Percentiles rank a stretch among this genome's conserved stretches.
Conservation (phyloP, 805 yeast genomes). For the Lachancea sp. region DNA sequence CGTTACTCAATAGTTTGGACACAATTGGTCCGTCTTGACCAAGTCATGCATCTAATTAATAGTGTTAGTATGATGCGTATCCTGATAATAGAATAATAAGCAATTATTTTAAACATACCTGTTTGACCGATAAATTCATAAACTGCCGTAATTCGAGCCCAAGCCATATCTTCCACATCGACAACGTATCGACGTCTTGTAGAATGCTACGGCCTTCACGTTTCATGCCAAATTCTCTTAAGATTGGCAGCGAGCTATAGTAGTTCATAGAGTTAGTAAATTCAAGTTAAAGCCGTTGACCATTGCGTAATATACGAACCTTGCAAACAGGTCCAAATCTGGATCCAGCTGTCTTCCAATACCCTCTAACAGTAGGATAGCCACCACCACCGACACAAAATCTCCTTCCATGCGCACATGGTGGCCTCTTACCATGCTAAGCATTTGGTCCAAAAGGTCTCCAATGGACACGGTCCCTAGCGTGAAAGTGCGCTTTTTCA, state of each 20-base stretch:
- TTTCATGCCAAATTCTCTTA: slow-evolving; percentile 68
- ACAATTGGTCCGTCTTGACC: slow-evolving; percentile 57
- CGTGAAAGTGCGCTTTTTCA: slow-evolving; percentile 84
- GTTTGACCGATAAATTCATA: slow-evolving; percentile 75
- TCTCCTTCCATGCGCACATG: slow-evolving; percentile 98
- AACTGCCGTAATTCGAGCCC: slow-evolving; percentile 85
- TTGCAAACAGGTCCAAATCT: slow-evolving; percentile 86
- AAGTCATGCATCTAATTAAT: slow-evolving; percentile 39
- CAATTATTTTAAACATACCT: slow-evolving; percentile 38
- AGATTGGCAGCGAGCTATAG: slow-evolving; percentile 69
- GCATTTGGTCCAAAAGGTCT: slow-evolving; percentile 77
- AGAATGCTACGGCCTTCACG: slow-evolving; percentile 58
- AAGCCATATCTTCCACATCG: slow-evolving; percentile 87
- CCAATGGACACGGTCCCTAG: slow-evolving; percentile 90
- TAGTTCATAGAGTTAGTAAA: slow-evolving; percentile 11
- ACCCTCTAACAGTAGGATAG: slow-evolving; percentile 86
- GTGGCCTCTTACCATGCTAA: slow-evolving; percentile 85
- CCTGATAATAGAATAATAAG: not conserved
- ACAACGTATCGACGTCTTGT: slow-evolving; percentile 51
- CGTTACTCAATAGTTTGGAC: slow-evolving; percentile 49
- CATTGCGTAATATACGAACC: slow-evolving; percentile 61
- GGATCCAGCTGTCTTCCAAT: slow-evolving; percentile 94
- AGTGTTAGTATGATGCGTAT: not conserved
- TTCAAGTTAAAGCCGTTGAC: slow-evolving; percentile 27
- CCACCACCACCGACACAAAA: slow-evolving; percentile 90